Conservation (phyloP, 768 basidiomycete genomes). For the Cystobasidium ongulense region DNA sequence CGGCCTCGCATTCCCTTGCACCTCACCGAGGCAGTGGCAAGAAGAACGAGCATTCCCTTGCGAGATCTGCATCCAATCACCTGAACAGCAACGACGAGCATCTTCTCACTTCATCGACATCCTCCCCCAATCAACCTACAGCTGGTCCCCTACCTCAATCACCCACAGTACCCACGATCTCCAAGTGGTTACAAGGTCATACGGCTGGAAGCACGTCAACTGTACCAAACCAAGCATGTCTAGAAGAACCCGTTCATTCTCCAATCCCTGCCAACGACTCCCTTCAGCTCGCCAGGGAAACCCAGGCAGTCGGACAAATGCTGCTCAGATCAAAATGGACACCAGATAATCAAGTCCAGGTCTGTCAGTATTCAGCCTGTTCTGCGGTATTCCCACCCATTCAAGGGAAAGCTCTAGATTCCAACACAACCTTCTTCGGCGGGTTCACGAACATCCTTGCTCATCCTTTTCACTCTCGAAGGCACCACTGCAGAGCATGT, state of each 20-base stretch:
- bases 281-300: too few relatives aligned
- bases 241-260: neutral
- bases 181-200: too few relatives aligned
- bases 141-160: too few relatives aligned
- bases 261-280: neutral
- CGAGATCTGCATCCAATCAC: too few relatives aligned
- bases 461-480: neutral
- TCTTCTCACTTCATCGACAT: too few relatives aligned
- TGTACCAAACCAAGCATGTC: neutral
- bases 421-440: neutral
- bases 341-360: neutral
- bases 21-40: neutral
- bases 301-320: neutral
- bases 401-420: neutral
- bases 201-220: too few relatives aligned
- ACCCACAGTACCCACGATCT: too few relatives aligned
- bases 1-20: neutral
- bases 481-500: constrained; percentile 25
- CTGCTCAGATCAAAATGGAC: neutral
- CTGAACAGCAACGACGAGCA: too few relatives aligned
- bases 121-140: too few relatives aligned
- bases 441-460: constrained; percentile 23
- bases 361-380: neutral
- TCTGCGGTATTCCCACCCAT: neutral
- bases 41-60: too few relatives aligned